These are phyloP conservation scores for Canavalia gladiata DNA, from an alignment of 306 rosid genomes.

Conservation along the genomic window DNA sequence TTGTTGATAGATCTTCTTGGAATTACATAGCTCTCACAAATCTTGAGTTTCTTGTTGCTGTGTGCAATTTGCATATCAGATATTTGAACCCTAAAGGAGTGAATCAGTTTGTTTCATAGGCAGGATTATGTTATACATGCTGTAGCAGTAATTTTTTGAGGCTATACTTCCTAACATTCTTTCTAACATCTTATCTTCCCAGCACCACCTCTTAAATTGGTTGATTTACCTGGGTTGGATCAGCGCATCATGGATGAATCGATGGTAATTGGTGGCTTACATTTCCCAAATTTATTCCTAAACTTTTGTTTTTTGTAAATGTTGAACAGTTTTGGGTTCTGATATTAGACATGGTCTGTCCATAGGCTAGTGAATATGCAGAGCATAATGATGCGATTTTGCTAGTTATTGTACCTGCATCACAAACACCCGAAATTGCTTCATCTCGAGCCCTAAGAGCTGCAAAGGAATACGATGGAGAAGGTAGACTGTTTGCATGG, in stretches of 20 bases:
- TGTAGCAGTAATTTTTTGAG: slow-evolving; percentile 13
- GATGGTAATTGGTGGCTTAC: slow-evolving; percentile 63
- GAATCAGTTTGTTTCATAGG: slow-evolving; percentile 34
- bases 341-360: slow-evolving; percentile 48
- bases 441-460: slow-evolving; percentile 85
- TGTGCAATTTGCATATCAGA: slow-evolving; percentile 1
- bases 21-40: slow-evolving; percentile 9
- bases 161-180: slow-evolving; percentile 35
- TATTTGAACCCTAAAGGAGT: slow-evolving; percentile 22
- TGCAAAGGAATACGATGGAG: slow-evolving; percentile 90
- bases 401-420: slow-evolving; percentile 85
- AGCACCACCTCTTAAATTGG: slow-evolving; percentile 95
- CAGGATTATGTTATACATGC: slow-evolving; percentile 16
- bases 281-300: slow-evolving; percentile 31
- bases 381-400: slow-evolving; percentile 95
- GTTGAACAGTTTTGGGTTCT: slow-evolving; percentile 42
- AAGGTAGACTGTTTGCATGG: slow-evolving; percentile 63
- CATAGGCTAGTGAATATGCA: slow-evolving; percentile 88
- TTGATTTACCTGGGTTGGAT: slow-evolving; percentile 98
- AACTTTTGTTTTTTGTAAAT: neutral
- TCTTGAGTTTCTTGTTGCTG: slow-evolving; percentile 17
- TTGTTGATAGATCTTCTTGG: slow-evolving; percentile 2
- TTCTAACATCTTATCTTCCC: slow-evolving; percentile 50
- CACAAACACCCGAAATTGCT: slow-evolving; percentile 92
- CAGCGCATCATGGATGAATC: slow-evolving; percentile 93